Conservation (phyloP, 106 monocot genomes). For the Narthecium ossifragum region DNA sequence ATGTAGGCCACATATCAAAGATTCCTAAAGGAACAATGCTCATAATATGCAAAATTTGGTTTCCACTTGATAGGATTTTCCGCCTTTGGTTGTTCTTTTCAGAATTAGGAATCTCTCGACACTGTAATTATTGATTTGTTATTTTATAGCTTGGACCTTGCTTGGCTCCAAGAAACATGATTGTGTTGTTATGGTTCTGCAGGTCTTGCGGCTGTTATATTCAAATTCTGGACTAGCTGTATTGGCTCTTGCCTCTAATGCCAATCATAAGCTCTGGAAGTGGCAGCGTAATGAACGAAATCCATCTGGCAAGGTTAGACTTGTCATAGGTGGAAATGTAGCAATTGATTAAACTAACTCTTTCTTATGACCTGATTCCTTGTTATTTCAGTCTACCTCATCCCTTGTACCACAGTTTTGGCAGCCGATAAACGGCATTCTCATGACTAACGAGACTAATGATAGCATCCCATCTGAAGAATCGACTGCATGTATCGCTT, state of each 20-base stretch:
- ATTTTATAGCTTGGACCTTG: too few relatives aligned
- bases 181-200: not conserved
- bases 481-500: conserved; percentile 47
- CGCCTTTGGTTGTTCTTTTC: too few relatives aligned
- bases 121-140: too few relatives aligned
- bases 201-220: conserved; percentile 52
- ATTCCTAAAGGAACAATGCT: too few relatives aligned
- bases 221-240: conserved; percentile 55
- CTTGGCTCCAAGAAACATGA: too few relatives aligned
- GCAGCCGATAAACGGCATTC: conserved; percentile 54
- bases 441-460: conserved; percentile 49
- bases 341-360: not conserved
- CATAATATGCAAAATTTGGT: too few relatives aligned
- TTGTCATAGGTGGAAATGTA: not conserved
- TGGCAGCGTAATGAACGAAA: conserved; percentile 54
- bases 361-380: not conserved
- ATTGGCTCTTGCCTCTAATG: conserved; percentile 57
- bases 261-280: conserved; percentile 63
- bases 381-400: conserved; percentile 27
- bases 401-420: conserved; percentile 42
- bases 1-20: too few relatives aligned
- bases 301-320: conserved; percentile 44
- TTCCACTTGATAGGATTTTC: too few relatives aligned
- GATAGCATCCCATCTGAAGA: conserved; percentile 37
- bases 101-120: too few relatives aligned